Evolutionary conservation across 176 grass and related monocot genomes (phyloP).

Genomic region (Phyllostachys edulis): DNA sequence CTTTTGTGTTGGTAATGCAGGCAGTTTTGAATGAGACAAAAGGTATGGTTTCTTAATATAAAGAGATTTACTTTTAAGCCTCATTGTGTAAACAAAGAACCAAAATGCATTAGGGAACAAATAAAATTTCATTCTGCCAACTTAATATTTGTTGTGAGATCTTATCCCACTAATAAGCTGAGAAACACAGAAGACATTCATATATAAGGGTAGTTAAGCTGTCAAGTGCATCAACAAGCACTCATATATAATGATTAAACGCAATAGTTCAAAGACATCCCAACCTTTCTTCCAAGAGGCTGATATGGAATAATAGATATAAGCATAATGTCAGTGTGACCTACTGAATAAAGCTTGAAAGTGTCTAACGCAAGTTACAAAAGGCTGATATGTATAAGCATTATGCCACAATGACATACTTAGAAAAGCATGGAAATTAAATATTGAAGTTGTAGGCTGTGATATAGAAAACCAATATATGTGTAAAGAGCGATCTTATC

Average conservation of each 20-base stretch:
- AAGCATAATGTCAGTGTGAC: neutral
- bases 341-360: neutral
- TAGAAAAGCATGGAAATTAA: constrained; percentile 16
- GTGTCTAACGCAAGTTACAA: neutral
- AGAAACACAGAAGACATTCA: constrained; percentile 9
- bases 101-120: neutral
- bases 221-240: constrained; percentile 6
- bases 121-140: neutral
- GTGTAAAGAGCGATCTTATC: constrained; percentile 21
- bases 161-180: neutral
- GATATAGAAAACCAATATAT: constrained; percentile 14
- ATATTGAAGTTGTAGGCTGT: constrained; percentile 11
- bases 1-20: neutral
- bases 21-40: neutral
- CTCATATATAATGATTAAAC: neutral
- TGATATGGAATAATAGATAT: neutral
- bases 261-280: neutral
- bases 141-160: neutral
- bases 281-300: neutral
- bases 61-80: neutral
- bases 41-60: neutral
- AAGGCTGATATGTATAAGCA: neutral
- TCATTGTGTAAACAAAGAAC: neutral
- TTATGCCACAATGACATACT: neutral
- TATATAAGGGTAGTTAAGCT: neutral